phyloP scores from a whole-genome alignment of 2,329 filamentous ascomycete species.

The Botrytis fabae region DNA sequence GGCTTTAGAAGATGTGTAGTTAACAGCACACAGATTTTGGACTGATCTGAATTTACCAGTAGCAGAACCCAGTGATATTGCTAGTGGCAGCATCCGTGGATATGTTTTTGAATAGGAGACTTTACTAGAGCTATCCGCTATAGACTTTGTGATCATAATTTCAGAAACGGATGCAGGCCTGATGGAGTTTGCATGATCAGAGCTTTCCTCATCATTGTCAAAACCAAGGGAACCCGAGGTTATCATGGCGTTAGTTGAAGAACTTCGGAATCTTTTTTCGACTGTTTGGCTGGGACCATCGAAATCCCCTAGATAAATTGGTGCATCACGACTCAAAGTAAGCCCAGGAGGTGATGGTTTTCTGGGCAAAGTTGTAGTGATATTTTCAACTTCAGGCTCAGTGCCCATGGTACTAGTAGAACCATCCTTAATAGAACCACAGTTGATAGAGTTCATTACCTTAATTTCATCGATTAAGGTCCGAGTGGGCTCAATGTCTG shows the following conservation, averaged over 20 bases:
- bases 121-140: neutral
- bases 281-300: neutral
- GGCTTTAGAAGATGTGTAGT: neutral
- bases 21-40: neutral
- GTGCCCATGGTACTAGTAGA: neutral
- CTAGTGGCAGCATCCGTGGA: neutral
- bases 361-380: neutral
- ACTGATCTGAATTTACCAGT: neutral
- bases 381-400: too few species aligned
- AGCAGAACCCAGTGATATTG: too few species aligned
- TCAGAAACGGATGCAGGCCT: neutral
- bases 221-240: neutral
- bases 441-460: neutral
- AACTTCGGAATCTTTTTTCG: constrained; percentile 4
- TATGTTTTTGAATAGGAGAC: neutral
- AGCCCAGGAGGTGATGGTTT: neutral
- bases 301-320: neutral
- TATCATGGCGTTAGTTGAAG: neutral
- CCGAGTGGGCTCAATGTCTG: neutral
- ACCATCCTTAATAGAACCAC: too few species aligned
- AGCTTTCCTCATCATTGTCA: neutral
- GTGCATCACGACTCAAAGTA: neutral
- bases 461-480: neutral
- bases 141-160: neutral
- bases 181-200: neutral